Conservation (phyloP, 345 rosid genomes). For the Salix dunnii region DNA sequence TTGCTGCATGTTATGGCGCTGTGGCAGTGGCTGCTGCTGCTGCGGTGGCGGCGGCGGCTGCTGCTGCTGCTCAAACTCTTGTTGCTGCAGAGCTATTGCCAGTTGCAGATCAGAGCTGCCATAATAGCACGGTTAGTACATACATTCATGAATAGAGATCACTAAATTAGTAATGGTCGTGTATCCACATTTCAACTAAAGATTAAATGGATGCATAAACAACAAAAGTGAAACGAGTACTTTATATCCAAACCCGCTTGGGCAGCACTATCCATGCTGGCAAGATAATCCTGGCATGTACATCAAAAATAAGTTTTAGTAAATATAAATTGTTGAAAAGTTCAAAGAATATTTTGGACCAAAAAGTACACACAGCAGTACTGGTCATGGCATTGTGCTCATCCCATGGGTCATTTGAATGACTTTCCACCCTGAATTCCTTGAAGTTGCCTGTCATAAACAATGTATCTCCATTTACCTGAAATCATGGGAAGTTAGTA, state of each 20-base stretch:
- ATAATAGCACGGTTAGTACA: conserved; percentile 14
- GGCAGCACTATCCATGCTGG: conserved; percentile 62
- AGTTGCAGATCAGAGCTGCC: conserved; percentile 88
- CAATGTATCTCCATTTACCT: conserved; percentile 94
- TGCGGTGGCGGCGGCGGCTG: conserved; percentile 30
- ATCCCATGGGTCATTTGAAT: conserved; percentile 68
- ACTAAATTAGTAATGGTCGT: not conserved
- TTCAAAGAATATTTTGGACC: not conserved
- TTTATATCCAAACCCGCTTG: conserved; percentile 60
- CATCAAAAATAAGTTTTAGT: conserved; percentile 15
- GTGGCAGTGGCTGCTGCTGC: not conserved
- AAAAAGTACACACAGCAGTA: conserved; percentile 63
- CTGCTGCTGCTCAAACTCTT: conserved; percentile 82
- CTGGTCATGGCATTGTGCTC: conserved; percentile 74
- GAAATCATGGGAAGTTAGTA: conserved; percentile 19
- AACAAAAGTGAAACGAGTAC: conserved; percentile 42
- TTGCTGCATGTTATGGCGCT: conserved; percentile 52
- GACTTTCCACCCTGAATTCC: conserved; percentile 80
- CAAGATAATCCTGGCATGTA: conserved; percentile 77
- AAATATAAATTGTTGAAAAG: not conserved
- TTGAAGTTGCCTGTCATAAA: conserved; percentile 84
- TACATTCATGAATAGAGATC: not conserved
- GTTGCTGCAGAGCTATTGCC: conserved; percentile 96
- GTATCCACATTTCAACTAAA: not conserved
- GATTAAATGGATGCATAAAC: not conserved